Evolutionary conservation across 192 early-diverging fungal species (phyloP).

Genomic region (Chytriomyces confervae): DNA sequence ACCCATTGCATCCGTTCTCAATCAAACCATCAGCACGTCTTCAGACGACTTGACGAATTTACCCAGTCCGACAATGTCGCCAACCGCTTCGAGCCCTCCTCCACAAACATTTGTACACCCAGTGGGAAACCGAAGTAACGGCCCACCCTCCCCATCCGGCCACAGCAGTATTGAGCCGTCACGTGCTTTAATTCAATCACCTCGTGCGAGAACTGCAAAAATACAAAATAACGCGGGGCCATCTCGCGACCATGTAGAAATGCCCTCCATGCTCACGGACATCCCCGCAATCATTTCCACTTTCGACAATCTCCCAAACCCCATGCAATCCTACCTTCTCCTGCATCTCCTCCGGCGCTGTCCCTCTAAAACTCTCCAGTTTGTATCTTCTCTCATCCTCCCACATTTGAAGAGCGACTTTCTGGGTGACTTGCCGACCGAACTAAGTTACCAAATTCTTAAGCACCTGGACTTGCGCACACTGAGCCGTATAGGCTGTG

Average conservation of each 20-base stretch:
- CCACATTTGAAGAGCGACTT: constrained; percentile 94
- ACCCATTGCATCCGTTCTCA: neutral
- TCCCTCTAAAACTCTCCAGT: constrained; percentile 82
- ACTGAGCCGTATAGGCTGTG: constrained; percentile 80
- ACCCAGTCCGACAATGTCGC: constrained; percentile 57
- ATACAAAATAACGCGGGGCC: no score
- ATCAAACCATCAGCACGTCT: neutral
- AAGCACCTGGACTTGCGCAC: constrained; percentile 80
- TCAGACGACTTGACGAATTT: constrained; percentile 34
- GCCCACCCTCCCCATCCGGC: neutral
- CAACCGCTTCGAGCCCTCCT: constrained; percentile 36
- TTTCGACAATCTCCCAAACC: constrained; percentile 78
- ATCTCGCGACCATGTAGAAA: no score
- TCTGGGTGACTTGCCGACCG: constrained; percentile 61
- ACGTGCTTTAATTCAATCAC: no score
- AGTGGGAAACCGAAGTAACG: no score
- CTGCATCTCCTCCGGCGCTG: constrained; percentile 91
- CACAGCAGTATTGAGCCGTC: neutral
- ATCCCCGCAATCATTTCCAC: constrained; percentile 69
- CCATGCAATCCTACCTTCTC: constrained; percentile 85
- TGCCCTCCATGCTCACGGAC: constrained; percentile 36
- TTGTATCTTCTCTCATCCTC: constrained; percentile 82
- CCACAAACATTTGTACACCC: neutral
- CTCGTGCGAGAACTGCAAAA: no score
- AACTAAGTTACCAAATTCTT: constrained; percentile 74